Evolutionary conservation across 768 basidiomycete species (phyloP), one percentile per base, ranked within the genome.

Genomic region (Guyanaporus albipodus): DNA sequence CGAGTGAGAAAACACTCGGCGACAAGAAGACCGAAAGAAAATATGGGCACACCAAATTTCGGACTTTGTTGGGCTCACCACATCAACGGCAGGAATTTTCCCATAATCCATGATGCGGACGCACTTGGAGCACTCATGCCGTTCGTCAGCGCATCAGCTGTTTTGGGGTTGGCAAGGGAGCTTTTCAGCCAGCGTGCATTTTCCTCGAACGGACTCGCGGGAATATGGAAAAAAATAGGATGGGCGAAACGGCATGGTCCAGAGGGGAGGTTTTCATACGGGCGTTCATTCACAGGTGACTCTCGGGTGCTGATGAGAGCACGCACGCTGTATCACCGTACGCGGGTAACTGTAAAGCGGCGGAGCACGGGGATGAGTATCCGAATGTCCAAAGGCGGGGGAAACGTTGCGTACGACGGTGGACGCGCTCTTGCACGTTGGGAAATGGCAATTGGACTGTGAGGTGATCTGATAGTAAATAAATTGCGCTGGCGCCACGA

Each of bases 401-500:
- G n/a, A 53, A 47, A 22, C 8, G 32, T 33, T 53, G 57, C 45
- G 52, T 50, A 50, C 49, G 39, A 59, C 56, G 49, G 46, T 42
- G 52, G 55, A 31, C 31, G 44, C 34, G 44, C 45, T 46, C 28
- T 51, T 40, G 49, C 45, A 37, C 42, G 51, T 57, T 45, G 54
- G 52, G 49, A 52, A 54, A 54, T 37, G 41, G 49, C 6, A 29
- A 38, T 33, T 45, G 35, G 6, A 51, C 45, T 50, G 55, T 50
- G 43, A 34, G 44, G 57, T 57, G 60, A 61, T 60, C 47, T 46
- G 49, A 48, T 56, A 50, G 54, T 43, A 48, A 49, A 48, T 33
- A 40, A 42, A 46, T 50, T 53, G 44, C 43, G 33, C 45, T 38
- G 38, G 52, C 58, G 63, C 66, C 66, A 64, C 66, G 53, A 67